Conservation (phyloP, 2,329 filamentous ascomycete species). For the Chaetomiaceae sp. region DNA sequence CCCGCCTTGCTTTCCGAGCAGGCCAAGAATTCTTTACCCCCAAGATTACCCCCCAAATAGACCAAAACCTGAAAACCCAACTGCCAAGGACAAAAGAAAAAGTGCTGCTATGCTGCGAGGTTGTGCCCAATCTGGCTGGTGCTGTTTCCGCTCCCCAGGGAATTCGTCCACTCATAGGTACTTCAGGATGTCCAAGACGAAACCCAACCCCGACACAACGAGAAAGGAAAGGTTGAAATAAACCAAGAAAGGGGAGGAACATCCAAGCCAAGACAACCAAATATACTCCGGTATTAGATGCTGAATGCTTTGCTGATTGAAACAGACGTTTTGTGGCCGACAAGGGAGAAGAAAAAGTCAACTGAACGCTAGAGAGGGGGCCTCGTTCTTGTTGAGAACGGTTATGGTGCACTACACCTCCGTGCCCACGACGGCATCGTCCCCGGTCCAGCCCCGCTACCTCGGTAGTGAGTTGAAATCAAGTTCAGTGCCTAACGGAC, state of each 20-base stretch:
- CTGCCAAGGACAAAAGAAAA: slow-evolving; percentile 12
- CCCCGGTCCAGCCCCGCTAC: slow-evolving; percentile 26
- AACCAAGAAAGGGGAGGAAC: background rate
- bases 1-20: slow-evolving; percentile 1
- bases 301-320: slow-evolving; percentile 4
- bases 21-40: background rate
- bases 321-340: slow-evolving; percentile 13
- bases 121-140: slow-evolving; percentile 12
- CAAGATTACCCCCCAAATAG: background rate
- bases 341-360: slow-evolving; percentile 6
- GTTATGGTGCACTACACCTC: too few relatives aligned
- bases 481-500: slow-evolving; percentile 35
- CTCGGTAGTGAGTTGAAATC: slow-evolving; percentile 37
- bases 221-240: background rate
- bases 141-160: slow-evolving; percentile 6
- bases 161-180: slow-evolving; percentile 14
- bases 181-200: background rate
- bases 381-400: too few relatives aligned
- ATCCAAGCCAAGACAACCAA: background rate
- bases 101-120: background rate
- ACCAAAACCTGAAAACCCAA: background rate
- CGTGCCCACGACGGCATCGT: background rate
- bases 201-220: background rate
- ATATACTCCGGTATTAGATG: slow-evolving; percentile 11
- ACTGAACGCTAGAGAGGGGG: too few relatives aligned